Conservation (phyloP, 2,329 filamentous ascomycete species). For the Ophiostoma quercus region DNA sequence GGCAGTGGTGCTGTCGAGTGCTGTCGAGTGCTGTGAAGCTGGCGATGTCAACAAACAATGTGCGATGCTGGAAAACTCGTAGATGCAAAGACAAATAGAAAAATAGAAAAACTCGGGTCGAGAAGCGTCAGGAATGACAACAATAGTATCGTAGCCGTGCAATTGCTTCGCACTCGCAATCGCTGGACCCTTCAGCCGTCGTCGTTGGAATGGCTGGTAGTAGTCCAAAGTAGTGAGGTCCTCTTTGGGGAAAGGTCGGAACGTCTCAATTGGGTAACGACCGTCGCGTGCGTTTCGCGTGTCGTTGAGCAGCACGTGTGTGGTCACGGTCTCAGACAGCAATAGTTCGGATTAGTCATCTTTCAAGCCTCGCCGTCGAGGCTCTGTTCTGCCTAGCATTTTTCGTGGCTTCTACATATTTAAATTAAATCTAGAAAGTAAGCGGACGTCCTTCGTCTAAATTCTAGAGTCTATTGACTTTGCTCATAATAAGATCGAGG, state of each 20-base stretch:
- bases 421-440: too few species aligned
- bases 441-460: too few species aligned
- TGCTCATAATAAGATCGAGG: background rate
- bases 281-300: constrained; percentile 23
- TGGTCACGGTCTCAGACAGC: background rate
- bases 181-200: background rate
- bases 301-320: background rate
- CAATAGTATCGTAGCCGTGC: background rate
- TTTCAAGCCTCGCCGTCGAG: background rate
- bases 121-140: background rate
- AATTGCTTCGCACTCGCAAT: background rate
- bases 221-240: background rate
- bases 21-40: background rate
- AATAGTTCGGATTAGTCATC: background rate
- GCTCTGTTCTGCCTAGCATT: background rate
- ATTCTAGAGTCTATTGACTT: too few species aligned
- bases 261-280: constrained; percentile 1
- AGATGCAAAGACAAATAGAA: background rate
- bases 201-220: constrained; percentile 4
- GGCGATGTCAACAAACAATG: background rate
- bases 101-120: background rate
- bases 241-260: background rate
- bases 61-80: background rate
- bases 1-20: background rate
- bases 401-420: too few species aligned